A percentile compares a stretch with the other conserved stretches of the same genome.
These are phyloP conservation scores for Gracilaria gracilis DNA, from an alignment of 23 red algal species.

Conservation along the genomic window DNA sequence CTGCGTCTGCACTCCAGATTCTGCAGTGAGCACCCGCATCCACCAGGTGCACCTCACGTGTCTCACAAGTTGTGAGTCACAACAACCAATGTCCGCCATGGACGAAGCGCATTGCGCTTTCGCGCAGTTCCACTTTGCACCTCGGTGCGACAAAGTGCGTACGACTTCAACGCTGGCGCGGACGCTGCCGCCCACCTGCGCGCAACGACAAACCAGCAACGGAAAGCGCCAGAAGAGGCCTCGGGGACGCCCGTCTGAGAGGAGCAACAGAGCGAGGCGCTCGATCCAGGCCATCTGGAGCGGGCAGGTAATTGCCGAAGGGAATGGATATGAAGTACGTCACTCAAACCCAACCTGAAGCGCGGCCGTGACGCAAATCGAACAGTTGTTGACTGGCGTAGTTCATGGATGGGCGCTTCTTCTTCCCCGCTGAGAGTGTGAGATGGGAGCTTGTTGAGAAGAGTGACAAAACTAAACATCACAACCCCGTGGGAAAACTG, in stretches of 20 bases:
- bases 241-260: background rate
- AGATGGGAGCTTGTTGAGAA: slow-evolving; percentile 15
- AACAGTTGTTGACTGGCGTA: background rate
- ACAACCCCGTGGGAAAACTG: slow-evolving; percentile 23
- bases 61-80: too few relatives aligned
- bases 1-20: too few relatives aligned
- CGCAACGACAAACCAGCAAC: background rate
- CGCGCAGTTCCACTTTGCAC: background rate
- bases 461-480: slow-evolving; percentile 21
- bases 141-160: background rate
- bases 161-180: background rate
- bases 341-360: background rate
- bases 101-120: background rate
- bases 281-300: slow-evolving; percentile 5
- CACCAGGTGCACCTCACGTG: too few relatives aligned
- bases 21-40: too few relatives aligned
- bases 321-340: slow-evolving; percentile 24
- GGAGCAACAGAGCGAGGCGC: background rate
- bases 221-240: background rate
- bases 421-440: slow-evolving; percentile 24
- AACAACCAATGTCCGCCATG: too few relatives aligned
- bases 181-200: background rate
- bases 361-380: background rate
- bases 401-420: slow-evolving; percentile 62
- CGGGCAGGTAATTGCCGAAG: slow-evolving; percentile 20